Conservation (phyloP, 371 early-diverging fungal species). For the Chytridium lagenaria region DNA sequence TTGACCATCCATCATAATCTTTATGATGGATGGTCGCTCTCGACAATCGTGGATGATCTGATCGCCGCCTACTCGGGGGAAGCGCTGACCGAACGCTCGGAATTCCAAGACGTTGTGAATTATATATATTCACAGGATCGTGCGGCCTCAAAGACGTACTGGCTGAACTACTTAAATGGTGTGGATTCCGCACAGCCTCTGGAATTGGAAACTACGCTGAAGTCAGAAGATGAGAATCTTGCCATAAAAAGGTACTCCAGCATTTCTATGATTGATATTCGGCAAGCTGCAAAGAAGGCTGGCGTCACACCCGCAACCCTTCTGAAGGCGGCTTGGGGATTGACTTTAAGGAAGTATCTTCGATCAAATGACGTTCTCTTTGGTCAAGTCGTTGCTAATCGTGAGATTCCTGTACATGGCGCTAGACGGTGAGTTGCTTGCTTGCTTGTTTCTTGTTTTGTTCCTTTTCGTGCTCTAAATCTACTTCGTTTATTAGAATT, state of each 20-base stretch:
- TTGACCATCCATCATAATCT: constrained; percentile 46
- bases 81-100: neutral
- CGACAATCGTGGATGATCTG: constrained; percentile 15
- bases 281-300: neutral
- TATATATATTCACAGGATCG: neutral
- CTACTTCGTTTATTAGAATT: neutral
- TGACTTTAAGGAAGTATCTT: constrained; percentile 27
- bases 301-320: constrained; percentile 31
- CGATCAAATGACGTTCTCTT: constrained; percentile 37
- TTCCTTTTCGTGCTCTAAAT: neutral
- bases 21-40: constrained; percentile 45
- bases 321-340: constrained; percentile 38
- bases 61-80: neutral
- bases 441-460: neutral
- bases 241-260: neutral
- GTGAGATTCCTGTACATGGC: constrained; percentile 30
- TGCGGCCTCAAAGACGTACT: neutral
- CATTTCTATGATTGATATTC: neutral
- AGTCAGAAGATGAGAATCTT: neutral
- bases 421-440: constrained; percentile 17
- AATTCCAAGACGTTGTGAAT: constrained; percentile 1
- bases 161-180: neutral
- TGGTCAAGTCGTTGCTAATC: constrained; percentile 33
- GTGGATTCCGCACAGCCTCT: neutral
- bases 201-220: neutral